These are phyloP conservation scores for Parastagonospora avenae DNA, from an alignment of 2,329 filamentous ascomycete species.

Conservation along the genomic window DNA sequence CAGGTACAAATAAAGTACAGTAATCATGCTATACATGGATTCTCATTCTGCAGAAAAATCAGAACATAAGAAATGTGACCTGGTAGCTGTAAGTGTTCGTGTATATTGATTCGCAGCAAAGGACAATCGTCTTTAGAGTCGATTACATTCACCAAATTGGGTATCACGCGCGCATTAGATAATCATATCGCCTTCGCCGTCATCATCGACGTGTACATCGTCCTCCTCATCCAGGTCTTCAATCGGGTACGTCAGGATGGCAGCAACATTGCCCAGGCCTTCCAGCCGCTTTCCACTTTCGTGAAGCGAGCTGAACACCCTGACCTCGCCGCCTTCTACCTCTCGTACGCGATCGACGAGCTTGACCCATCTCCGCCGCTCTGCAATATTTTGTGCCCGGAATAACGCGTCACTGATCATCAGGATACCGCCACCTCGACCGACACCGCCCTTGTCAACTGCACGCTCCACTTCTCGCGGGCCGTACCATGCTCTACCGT, in stretches of 20 bases:
- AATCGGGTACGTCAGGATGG: conserved; percentile 87
- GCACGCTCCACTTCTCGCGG: conserved; percentile 80
- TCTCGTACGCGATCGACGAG: conserved; percentile 88
- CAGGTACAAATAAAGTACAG: no score
- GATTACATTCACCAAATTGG: not conserved
- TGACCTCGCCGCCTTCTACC: conserved; percentile 79
- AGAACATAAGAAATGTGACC: no score
- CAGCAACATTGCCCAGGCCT: conserved; percentile 83
- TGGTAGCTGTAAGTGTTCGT: not conserved
- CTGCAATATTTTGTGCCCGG: conserved; percentile 76
- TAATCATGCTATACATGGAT: no score
- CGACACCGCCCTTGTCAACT: conserved; percentile 85
- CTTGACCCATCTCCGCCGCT: conserved; percentile 78
- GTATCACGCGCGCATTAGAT: conserved; percentile 20
- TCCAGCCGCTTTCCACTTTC: conserved; percentile 89
- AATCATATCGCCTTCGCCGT: conserved; percentile 29
- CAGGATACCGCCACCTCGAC: conserved; percentile 80
- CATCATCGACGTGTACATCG: conserved; percentile 44
- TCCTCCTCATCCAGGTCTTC: conserved; percentile 74
- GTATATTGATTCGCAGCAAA: not conserved
- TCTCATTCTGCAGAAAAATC: no score
- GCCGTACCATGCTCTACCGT: conserved; percentile 90
- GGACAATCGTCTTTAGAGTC: not conserved
- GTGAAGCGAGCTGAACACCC: conserved; percentile 90
- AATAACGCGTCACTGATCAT: conserved; percentile 89